Evolutionary conservation across 2,329 filamentous ascomycete genomes (phyloP).

Genomic region (Aspergillus nomiae): DNA sequence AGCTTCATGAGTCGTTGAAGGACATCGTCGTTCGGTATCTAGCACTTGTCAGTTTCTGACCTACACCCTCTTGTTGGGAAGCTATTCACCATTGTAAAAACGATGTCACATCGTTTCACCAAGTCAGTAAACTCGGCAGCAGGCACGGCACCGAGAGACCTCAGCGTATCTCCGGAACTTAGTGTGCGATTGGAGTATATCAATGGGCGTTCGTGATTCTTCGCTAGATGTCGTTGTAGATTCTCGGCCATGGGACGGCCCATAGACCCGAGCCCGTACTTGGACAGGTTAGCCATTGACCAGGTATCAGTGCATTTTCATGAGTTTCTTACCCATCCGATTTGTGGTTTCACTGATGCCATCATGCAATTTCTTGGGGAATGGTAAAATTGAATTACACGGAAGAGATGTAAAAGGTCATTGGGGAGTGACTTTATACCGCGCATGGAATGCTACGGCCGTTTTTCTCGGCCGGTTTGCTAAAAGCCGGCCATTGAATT

Average conservation of each 20-base stretch:
- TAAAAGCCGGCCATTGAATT: not conserved
- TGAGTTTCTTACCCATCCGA: not conserved
- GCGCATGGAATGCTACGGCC: not conserved
- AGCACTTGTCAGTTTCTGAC: not conserved
- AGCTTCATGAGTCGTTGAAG: not conserved
- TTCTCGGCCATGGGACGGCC: conserved; percentile 54
- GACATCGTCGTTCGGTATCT: not conserved
- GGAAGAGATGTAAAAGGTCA: not conserved
- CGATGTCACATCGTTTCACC: not conserved
- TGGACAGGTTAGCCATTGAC: not conserved
- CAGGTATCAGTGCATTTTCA: accelerated
- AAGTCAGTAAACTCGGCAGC: not conserved
- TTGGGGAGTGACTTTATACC: not conserved
- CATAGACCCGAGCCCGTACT: conserved; percentile 54
- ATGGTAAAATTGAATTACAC: not conserved
- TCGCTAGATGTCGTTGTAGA: conserved; percentile 46
- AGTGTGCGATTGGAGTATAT: not conserved
- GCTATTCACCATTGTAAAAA: not conserved
- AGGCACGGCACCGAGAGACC: not conserved
- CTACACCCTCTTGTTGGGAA: not conserved
- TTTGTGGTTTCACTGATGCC: not conserved
- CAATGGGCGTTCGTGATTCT: not conserved
- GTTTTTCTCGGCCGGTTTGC: not conserved
- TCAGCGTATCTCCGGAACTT: not conserved
- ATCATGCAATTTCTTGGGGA: not conserved